Conservation (phyloP, 202 grass and related monocot genomes). For the Elaeis oleifera region DNA sequence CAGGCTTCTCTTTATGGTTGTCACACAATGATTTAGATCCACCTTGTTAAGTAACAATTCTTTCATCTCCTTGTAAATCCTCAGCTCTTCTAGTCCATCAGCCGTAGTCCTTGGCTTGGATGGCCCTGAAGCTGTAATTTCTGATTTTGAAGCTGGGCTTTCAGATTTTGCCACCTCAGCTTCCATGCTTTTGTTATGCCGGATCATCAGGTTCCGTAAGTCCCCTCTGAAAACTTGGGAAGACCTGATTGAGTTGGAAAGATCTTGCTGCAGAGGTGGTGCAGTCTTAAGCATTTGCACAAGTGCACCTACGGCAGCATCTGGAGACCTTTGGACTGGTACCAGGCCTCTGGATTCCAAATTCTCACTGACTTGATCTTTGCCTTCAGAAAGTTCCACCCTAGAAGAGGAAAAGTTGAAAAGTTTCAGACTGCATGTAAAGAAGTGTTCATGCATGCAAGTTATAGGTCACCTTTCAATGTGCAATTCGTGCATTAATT, state of each 20-base stretch:
- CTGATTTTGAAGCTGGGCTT: constrained; percentile 18
- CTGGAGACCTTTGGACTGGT: not conserved
- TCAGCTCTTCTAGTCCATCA: constrained; percentile 66
- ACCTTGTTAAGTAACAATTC: constrained; percentile 35
- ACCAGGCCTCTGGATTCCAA: not conserved
- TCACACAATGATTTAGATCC: constrained; percentile 9
- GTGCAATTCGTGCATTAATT: no score
- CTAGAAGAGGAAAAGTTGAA: not conserved
- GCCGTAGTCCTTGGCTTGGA: constrained; percentile 37
- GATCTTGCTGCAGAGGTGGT: constrained; percentile 23
- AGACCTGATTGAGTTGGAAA: constrained; percentile 9
- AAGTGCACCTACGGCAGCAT: not conserved
- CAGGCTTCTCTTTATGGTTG: constrained; percentile 17
- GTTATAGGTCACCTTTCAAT: no score
- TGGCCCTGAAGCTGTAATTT: constrained; percentile 6
- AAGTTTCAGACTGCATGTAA: not conserved
- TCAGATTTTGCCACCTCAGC: constrained; percentile 24
- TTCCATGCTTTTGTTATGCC: constrained; percentile 14
- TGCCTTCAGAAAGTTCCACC: not conserved
- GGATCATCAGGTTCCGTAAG: constrained; percentile 26
- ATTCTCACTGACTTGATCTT: not conserved
- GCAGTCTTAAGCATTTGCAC: not conserved
- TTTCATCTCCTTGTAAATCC: constrained; percentile 46
- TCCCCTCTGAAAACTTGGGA: constrained; percentile 21
- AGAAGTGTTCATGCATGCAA: no score